phyloP scores from a whole-genome alignment of 1,284 basidiomycete genomes.

The Caloboletus firmus region DNA sequence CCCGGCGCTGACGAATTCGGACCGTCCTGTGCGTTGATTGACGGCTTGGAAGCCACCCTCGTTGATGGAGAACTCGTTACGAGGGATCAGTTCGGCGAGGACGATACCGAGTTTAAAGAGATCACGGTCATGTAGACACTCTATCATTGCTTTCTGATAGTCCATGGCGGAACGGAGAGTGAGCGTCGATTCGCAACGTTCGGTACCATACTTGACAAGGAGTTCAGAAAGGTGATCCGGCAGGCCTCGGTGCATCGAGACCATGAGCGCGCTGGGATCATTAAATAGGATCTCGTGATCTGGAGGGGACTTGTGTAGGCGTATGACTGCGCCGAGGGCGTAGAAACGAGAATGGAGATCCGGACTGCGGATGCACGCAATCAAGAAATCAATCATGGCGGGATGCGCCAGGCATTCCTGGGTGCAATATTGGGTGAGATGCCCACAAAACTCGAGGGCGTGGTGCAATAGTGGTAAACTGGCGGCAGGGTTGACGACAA shows the following conservation, averaged over 20 bases:
- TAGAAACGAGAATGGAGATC: slow-evolving; percentile 51
- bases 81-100: slow-evolving; percentile 49
- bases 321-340: slow-evolving; percentile 52
- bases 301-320: slow-evolving; percentile 42
- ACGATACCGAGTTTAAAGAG: slow-evolving; percentile 50
- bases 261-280: slow-evolving; percentile 47
- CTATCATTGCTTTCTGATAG: slow-evolving; percentile 54
- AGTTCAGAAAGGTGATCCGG: slow-evolving; percentile 48
- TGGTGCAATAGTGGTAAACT: slow-evolving; percentile 50
- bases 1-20: slow-evolving; percentile 43
- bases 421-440: slow-evolving; percentile 44
- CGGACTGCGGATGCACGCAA: slow-evolving; percentile 52
- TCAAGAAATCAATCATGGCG: slow-evolving; percentile 47
- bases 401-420: slow-evolving; percentile 45
- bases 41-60: slow-evolving; percentile 52
- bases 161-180: slow-evolving; percentile 42
- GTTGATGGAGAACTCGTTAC: slow-evolving; percentile 58
- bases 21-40: slow-evolving; percentile 43
- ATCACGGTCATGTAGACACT: slow-evolving; percentile 45
- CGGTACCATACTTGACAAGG: slow-evolving; percentile 49
- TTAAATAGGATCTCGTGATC: slow-evolving; percentile 45
- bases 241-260: slow-evolving; percentile 40
- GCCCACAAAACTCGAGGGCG: slow-evolving; percentile 46
- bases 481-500: slow-evolving; percentile 46
- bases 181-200: slow-evolving; percentile 45